Evolutionary conservation across 768 basidiomycete genomes (phyloP), one percentile per base, ranked within the genome.

Genomic region (Pulveroboletus frians): DNA sequence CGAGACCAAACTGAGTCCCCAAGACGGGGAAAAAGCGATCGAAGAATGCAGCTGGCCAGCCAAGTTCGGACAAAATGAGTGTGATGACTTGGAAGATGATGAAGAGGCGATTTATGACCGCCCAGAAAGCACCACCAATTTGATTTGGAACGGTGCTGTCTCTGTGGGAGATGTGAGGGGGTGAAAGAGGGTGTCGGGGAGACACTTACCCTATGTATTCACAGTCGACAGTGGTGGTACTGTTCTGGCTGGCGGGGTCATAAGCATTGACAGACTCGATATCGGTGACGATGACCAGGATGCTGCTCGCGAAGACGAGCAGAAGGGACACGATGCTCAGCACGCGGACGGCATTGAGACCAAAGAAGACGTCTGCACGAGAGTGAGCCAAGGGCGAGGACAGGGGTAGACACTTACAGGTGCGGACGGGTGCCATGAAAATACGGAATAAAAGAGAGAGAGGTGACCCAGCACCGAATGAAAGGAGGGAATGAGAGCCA

Each of bases 111-210:
- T 91, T 90, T 54, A 94, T 72, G 53, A 95, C 83, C 5, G 89
- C 88, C 88, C 92, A 96, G 71, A 96, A 95, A 9, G 81, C 79
- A 23, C 92, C 92, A 17, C 88, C 92, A 27, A 88, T 79, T 65
- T 95, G 92, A 67, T 91, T 90, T 4, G 92, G 92, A 5, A 96
- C 90, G 3, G 90, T 90, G 66, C 84, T 88, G 41, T 67, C 59
- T 50, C 80, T 85, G 54, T 71, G 42, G 42, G n/a, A 27, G 11
- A 34, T 15, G 50, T 80, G 48, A 48, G 53, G 39, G 38, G 18
- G 18, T 45, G 45, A 49, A 23, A 34, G 9, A 7, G 39, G 18
- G 38, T 42, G 36, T 39, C 26, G 6, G 39, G 29, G n/a, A 13
- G 26, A 48, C 46, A 71, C 82, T 46, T 67, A 89, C 81, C 79